Evolutionary conservation across 768 basidiomycete genomes (phyloP).

Genomic region (Boletus rex-veris): DNA sequence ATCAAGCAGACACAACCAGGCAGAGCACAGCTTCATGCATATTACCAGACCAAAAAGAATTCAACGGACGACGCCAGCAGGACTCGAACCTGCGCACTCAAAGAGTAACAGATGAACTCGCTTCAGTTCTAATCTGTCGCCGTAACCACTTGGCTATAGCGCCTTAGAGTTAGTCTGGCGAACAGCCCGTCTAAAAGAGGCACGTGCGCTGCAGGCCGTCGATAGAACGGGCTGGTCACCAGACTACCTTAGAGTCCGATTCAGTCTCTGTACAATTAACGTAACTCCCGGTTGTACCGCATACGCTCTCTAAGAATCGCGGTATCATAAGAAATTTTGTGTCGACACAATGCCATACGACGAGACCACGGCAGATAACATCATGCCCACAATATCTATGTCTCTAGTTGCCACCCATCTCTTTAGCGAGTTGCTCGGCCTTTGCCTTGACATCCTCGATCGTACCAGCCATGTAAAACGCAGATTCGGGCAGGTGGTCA

Average conservation of each 20-base stretch:
- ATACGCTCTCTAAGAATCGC: not conserved
- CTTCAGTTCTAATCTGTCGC: constrained; percentile 63
- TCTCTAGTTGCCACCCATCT: constrained; percentile 58
- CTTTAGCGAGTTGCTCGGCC: constrained; percentile 97
- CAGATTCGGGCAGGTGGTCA: constrained; percentile 89
- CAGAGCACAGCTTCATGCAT: too few species aligned
- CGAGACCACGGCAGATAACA: constrained; percentile 1
- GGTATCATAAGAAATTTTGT: constrained; percentile 13
- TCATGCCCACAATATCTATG: constrained; percentile 15
- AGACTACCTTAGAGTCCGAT: too few species aligned
- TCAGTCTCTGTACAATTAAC: too few species aligned
- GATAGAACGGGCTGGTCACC: too few species aligned
- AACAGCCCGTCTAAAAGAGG: too few species aligned
- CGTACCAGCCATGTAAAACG: constrained; percentile 98
- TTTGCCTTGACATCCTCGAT: constrained; percentile 97
- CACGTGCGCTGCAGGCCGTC: too few species aligned
- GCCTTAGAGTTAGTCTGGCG: constrained; percentile 31
- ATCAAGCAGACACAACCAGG: not conserved
- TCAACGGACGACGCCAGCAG: constrained; percentile 50
- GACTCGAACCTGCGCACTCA: constrained; percentile 69
- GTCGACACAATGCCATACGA: constrained; percentile 13
- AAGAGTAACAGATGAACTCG: constrained; percentile 55
- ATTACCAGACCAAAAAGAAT: not conserved
- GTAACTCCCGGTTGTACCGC: too few species aligned
- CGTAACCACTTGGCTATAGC: constrained; percentile 80